phyloP scores from a whole-genome alignment of 108 stramenopile species.

The Skeletonema grethae region DNA sequence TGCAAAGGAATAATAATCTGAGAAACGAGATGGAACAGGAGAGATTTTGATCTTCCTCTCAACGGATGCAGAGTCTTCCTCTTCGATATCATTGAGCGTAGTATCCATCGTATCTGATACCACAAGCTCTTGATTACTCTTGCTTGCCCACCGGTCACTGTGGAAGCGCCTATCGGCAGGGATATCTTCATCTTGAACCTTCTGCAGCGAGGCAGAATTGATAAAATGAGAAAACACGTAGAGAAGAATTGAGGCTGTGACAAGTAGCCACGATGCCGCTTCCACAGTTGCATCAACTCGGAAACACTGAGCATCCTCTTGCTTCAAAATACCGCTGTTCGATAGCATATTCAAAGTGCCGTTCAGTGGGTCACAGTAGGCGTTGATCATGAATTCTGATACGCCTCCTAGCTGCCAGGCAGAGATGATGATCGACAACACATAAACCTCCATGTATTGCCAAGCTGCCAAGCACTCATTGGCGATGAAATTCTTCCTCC shows the following conservation, averaged over 20 bases:
- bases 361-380: constrained; percentile 62
- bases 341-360: constrained; percentile 58
- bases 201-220: constrained; percentile 34
- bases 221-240: constrained; percentile 28
- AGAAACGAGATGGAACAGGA: constrained; percentile 31
- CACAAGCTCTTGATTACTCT: not conserved
- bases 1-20: constrained; percentile 43
- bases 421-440: constrained; percentile 68
- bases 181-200: constrained; percentile 18
- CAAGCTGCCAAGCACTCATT: constrained; percentile 73
- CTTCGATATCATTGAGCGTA: not conserved
- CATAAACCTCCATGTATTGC: constrained; percentile 86
- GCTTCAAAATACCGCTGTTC: constrained; percentile 64
- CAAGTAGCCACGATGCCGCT: constrained; percentile 64
- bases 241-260: constrained; percentile 32
- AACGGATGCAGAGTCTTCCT: constrained; percentile 9
- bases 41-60: constrained; percentile 7
- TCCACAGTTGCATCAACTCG: constrained; percentile 63
- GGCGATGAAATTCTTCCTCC: constrained; percentile 33
- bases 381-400: constrained; percentile 75
- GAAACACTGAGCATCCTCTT: constrained; percentile 80
- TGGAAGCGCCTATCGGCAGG: constrained; percentile 28
- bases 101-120: not conserved
- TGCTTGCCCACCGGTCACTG: constrained; percentile 29
- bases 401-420: constrained; percentile 79